phyloP scores from a whole-genome alignment of 805 yeast species.

The Candida dajiaensis region DNA sequence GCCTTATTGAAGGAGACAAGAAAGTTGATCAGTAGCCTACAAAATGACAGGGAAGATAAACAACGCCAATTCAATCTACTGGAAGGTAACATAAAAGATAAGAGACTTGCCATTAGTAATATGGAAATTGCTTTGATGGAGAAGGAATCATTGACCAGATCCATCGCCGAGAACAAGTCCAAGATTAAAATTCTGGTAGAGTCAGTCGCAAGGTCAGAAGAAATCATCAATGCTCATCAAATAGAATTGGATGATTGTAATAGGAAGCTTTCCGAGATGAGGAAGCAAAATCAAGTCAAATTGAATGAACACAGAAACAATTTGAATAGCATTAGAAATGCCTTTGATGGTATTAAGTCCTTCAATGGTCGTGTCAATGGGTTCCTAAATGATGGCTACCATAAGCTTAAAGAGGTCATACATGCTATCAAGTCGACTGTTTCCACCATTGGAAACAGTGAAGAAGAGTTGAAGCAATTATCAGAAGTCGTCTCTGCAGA shows the following conservation, averaged over 20 bases:
- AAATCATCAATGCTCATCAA: constrained; percentile 17
- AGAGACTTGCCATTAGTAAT: constrained; percentile 43
- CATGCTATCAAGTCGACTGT: constrained; percentile 16
- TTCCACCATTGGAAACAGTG: constrained; percentile 17
- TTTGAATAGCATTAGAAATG: constrained; percentile 11
- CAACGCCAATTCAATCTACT: constrained; percentile 39
- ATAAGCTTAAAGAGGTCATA: background rate
- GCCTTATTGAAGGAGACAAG: constrained; percentile 37
- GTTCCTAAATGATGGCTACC: constrained; percentile 1
- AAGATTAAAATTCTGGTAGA: constrained; percentile 23
- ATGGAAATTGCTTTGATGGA: constrained; percentile 48
- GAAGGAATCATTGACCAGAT: constrained; percentile 32
- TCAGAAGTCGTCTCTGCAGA: constrained; percentile 26
- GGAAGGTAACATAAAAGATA: constrained; percentile 49
- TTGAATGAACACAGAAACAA: background rate
- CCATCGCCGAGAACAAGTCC: constrained; percentile 31
- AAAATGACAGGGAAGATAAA: constrained; percentile 38
- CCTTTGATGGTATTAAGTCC: constrained; percentile 22
- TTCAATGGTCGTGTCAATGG: constrained; percentile 32
- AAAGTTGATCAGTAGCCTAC: constrained; percentile 23
- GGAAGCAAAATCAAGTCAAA: constrained; percentile 5
- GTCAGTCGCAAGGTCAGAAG: constrained; percentile 15
- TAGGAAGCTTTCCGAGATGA: constrained; percentile 13
- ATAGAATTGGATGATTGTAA: constrained; percentile 16
- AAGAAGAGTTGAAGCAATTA: constrained; percentile 23